Evolutionary conservation across 495 filamentous ascomycete species (phyloP), one percentile per base, ranked within the genome.

Genomic region (Hyphodiscus hymeniophilus): DNA sequence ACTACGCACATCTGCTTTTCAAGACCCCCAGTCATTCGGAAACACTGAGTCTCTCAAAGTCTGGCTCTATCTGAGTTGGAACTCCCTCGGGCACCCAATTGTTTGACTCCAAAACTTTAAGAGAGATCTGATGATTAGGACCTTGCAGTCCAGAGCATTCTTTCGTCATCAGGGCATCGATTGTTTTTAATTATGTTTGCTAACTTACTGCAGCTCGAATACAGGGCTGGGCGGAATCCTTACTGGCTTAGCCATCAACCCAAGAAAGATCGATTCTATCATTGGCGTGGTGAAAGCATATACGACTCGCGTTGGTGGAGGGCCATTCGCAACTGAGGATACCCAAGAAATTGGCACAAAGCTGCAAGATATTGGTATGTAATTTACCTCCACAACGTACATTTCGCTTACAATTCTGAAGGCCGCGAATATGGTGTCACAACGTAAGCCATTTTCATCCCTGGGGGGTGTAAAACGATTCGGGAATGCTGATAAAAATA

Each of bases 321-420:
- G 90, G 5, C 85, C 86, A 6, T 92, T 96, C 70, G 86, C 87
- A 34, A 87, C 84, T 2, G 90, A 95, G 60, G 80, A 86, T 53
- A 60, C 81, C 39, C 85, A 84, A 56, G 75, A 70, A 45, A 52
- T 40, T 11, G 62, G 67, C 35, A 56, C 26, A 12, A 68, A 70
- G 42, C 64, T 75, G 6, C 71, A 76, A 50, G 51, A 69, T 20
- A 65, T 74, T 55, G 72, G 65, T n/a, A n/a, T n/a, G n/a, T n/a
- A n/a, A n/a, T n/a, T n/a, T n/a, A n/a, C n/a, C n/a, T n/a, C n/a
- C n/a, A n/a, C n/a, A n/a, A n/a, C n/a, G n/a, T n/a, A n/a, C n/a
- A n/a, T n/a, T n/a, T n/a, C n/a, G n/a, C n/a, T n/a, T n/a, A n/a
- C n/a, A n/a, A n/a, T n/a, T n/a, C n/a, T n/a, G n/a, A n/a, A n/a